Evolutionary conservation across 257 asterid genomes (phyloP).

Genomic region (Oldenlandia corymbosa): DNA sequence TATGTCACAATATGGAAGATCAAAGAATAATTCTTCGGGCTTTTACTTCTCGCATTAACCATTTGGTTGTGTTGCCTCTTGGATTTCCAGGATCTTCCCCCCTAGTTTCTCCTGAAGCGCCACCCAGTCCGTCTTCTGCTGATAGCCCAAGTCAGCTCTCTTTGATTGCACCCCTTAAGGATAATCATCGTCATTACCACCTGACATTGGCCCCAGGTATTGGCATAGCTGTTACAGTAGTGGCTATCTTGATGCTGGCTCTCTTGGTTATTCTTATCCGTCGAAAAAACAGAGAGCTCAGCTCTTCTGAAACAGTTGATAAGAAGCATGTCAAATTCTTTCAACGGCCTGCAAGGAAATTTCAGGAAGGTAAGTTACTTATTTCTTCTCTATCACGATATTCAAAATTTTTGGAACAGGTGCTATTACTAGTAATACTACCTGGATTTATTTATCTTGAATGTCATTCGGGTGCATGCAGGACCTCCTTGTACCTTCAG

Average conservation of each 20-base stretch:
- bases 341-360: constrained; percentile 45
- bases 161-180: constrained; percentile 29
- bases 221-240: constrained; percentile 59
- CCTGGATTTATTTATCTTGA: constrained; percentile 8
- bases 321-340: constrained; percentile 39
- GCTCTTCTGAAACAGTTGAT: constrained; percentile 35
- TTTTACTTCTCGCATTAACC: not conserved
- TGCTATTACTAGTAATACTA: not conserved
- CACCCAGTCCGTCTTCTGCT: constrained; percentile 57
- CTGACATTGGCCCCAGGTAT: constrained; percentile 53
- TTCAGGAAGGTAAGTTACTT: constrained; percentile 56
- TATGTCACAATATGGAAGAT: too few species aligned
- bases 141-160: constrained; percentile 61
- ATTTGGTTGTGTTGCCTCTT: constrained; percentile 3
- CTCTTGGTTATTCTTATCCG: constrained; percentile 56
- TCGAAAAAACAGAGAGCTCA: constrained; percentile 59
- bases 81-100: constrained; percentile 41
- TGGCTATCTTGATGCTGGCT: constrained; percentile 48
- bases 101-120: constrained; percentile 40
- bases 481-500: constrained; percentile 66
- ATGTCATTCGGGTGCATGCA: constrained; percentile 30
- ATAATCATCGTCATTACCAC: constrained; percentile 46
- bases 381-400: not conserved
- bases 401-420: constrained; percentile 8
- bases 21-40: not conserved